Conservation (phyloP, 176 grass and related monocot genomes). For the Musa itinerans region DNA sequence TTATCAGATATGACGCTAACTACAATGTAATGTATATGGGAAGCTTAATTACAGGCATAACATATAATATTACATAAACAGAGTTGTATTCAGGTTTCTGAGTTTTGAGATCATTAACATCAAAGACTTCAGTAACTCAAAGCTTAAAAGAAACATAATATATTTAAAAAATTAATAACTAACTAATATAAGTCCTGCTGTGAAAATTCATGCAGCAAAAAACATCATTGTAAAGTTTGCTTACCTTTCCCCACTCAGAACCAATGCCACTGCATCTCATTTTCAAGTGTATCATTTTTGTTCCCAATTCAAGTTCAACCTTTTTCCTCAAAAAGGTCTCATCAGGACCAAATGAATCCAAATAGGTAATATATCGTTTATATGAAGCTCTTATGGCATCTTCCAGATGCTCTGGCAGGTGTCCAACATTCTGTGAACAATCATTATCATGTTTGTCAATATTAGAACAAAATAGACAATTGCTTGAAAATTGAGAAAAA, state of each 20-base stretch:
- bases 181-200: neutral
- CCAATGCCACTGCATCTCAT: conserved; percentile 94
- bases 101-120: too few species aligned
- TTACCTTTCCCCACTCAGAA: conserved; percentile 89
- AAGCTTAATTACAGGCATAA: too few species aligned
- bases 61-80: too few species aligned
- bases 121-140: neutral
- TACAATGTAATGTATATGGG: too few species aligned
- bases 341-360: conserved; percentile 71
- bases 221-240: neutral
- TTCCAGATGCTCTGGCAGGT: conserved; percentile 70
- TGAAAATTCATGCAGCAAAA: neutral
- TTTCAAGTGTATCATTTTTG: conserved; percentile 97
- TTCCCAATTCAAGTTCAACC: conserved; percentile 85
- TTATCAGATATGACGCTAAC: too few species aligned
- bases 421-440: conserved; percentile 57
- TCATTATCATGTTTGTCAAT: conserved; percentile 10
- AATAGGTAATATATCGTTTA: conserved; percentile 65
- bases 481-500: neutral
- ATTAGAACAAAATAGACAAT: neutral
- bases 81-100: too few species aligned
- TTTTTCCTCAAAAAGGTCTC: conserved; percentile 76
- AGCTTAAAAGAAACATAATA: neutral
- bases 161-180: neutral
- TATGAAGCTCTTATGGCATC: conserved; percentile 80